These are phyloP conservation scores for Stephanocyclus meneghinianus DNA, from an alignment of 352 stramenopile species.

Conservation along the genomic window DNA sequence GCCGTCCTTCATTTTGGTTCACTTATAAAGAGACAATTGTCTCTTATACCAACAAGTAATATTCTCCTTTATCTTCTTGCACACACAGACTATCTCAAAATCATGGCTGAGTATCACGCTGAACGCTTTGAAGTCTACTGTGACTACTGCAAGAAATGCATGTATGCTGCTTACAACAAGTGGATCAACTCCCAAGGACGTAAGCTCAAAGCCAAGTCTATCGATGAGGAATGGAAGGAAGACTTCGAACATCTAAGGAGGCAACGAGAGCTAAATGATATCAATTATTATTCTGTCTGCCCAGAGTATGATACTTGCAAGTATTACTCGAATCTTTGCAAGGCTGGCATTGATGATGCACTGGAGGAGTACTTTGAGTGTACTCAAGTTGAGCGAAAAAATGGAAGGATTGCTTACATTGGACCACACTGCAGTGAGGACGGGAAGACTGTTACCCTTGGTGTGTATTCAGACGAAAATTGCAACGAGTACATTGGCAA, in stretches of 20 bases:
- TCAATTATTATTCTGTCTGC: slow-evolving; percentile 9
- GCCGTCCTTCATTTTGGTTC: no score
- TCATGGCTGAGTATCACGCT: slow-evolving; percentile 52
- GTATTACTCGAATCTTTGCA: slow-evolving; percentile 60
- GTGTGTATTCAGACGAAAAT: slow-evolving; percentile 72
- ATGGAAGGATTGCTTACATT: slow-evolving; percentile 60
- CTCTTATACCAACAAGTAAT: no score
- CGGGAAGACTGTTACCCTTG: slow-evolving; percentile 73
- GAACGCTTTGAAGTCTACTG: slow-evolving; percentile 52
- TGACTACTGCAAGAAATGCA: slow-evolving; percentile 69
- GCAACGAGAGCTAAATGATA: not conserved
- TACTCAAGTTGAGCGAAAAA: slow-evolving; percentile 55
- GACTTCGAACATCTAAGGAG: slow-evolving; percentile 6
- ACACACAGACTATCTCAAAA: slow-evolving; percentile 32
- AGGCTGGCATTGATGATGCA: slow-evolving; percentile 41
- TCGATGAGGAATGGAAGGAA: slow-evolving; percentile 14
- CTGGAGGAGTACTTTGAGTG: slow-evolving; percentile 66
- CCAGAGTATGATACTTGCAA: slow-evolving; percentile 56
- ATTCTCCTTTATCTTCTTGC: not conserved
- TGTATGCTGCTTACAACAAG: slow-evolving; percentile 43
- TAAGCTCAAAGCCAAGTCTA: slow-evolving; percentile 22
- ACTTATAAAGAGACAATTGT: not conserved
- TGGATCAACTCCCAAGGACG: slow-evolving; percentile 30
- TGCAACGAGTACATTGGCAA: slow-evolving; percentile 72
- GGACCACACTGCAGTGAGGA: slow-evolving; percentile 68